Evolutionary conservation across 768 basidiomycete species (phyloP).

Genomic region (Lepiota brunneoincarnata): DNA sequence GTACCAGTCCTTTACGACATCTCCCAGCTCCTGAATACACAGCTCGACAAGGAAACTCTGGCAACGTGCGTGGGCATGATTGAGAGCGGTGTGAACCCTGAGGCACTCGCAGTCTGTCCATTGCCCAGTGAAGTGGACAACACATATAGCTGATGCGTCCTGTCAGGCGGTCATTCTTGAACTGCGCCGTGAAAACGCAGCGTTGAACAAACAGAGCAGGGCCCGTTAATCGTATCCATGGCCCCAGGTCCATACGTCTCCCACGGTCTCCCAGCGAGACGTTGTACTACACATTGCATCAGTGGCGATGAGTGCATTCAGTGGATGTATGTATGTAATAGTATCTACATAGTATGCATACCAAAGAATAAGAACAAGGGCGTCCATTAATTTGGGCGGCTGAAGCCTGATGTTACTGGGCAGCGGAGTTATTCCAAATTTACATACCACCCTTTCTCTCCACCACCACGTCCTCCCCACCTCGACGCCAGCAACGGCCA

Average conservation of each 20-base stretch:
- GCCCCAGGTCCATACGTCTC: constrained; percentile 8
- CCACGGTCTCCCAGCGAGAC: neutral
- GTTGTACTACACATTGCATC: neutral
- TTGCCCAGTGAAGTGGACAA: neutral
- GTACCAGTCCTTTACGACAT: constrained; percentile 77
- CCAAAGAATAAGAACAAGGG: neutral
- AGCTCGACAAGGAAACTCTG: constrained; percentile 87
- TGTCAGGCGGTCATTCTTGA: constrained; percentile 81
- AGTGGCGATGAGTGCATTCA: neutral
- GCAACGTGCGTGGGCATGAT: constrained; percentile 91
- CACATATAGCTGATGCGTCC: constrained; percentile 6
- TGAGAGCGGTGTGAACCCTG: constrained; percentile 89
- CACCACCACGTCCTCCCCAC: constrained; percentile 12
- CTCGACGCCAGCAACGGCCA: constrained; percentile 3
- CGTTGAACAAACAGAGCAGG: constrained; percentile 26
- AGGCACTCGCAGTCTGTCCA: constrained; percentile 74
- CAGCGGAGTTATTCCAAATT: constrained; percentile 25
- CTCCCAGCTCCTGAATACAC: constrained; percentile 84
- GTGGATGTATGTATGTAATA: neutral
- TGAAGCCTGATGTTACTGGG: constrained; percentile 13
- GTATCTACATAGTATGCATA: neutral
- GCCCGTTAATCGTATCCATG: constrained; percentile 9
- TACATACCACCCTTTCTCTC: constrained; percentile 13
- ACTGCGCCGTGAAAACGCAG: constrained; percentile 66
- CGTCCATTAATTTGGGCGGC: constrained; percentile 7